Evolutionary conservation across 2,329 filamentous ascomycete genomes (phyloP), one percentile per base, ranked within the genome.

Genomic region (Neonectria hederae): DNA sequence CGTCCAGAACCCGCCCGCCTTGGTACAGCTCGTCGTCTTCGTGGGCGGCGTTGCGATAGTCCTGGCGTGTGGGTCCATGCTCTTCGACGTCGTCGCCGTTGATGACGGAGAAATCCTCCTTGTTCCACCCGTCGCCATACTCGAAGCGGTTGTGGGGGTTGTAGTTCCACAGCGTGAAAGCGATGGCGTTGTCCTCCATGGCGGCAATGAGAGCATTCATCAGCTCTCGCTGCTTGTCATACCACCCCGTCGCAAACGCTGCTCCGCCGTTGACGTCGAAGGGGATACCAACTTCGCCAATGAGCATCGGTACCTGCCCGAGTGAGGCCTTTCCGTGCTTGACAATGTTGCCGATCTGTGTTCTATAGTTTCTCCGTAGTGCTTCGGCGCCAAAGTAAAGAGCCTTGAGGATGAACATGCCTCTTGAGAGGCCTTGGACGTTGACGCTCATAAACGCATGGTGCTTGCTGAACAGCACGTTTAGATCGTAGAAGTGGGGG

Each of bases 401-500:
- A 4, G 77, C 80, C 6, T 75, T 76, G 11, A 81, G 74, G 4
- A 80, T 71, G 55, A 82, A 81, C 72, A 78, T 78, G 51, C 80
- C 78, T 21, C 79, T 68, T 0, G 79, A 76, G 1, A 82, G 73
- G 0, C 77, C 78, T 45, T 82, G 80, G n/a, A 82, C 80, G 17
- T 81, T 78, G 52, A 79, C 77, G 49, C 76, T 78, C 76, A 79
- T 78, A 65, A 74, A 75, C 0, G 70, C 71, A 54, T 79, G 77
- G 19, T 69, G 65, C 53, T 79, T 79, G 66, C 73, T 76, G 62
- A 79, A 82, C 1, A 82, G 62, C 0, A 80, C 80, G 38, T 81
- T 80, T 19, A 82, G 75, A 43, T 82, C 80, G 62, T 82, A 82
- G 62, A 81, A 82, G 62, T 82, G 80, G 5, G 80, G 80, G 0